Base-by-base conservation (phyloP, 371 early-diverging fungal species). In the Smittium culicis region DNA sequence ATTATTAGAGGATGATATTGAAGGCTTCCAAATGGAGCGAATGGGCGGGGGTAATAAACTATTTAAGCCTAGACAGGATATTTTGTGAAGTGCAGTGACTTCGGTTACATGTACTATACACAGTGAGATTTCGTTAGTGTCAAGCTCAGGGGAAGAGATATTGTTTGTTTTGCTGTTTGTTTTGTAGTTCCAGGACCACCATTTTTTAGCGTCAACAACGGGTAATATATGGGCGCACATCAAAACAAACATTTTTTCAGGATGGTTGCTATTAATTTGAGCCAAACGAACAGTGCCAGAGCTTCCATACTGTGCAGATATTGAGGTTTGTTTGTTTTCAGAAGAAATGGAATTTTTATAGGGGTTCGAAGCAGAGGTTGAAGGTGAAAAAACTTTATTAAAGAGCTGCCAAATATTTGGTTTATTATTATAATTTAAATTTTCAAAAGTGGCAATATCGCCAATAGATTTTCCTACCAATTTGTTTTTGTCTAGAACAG, bases 101-200 rank as follows among this genome's bases (percentile, higher is more conserved):
- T 76, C 77, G 57, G 77, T 73, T 32, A 76, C 72, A 34, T 76
- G 74, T 58, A 76, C 73, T 25, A 76, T 64, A 25, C 75, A 74
- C 66, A 76, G 68, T 58, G 31, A 29, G 17, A 25, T 24, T 34
- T 54, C 16, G 2, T 2, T 11, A 8, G 5, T 27, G 1, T 8
- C 1, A 45, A 11, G n/a, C 2, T 28, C 28, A 24, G 16, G n/a
- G 17, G 68, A 66, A 0, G 27, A n/a, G 61, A 66, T 31, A n/a
- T 61, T 55, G 20, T 28, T 27, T 35, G 20, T 31, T 24, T 28
- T 66, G 32, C 16, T 66, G 35, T 54, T 66, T 57, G 61, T 60
- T n/a, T 31, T 66, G 24, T 54, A 24, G 64, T 60, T 58, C 67
- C 61, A 58, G 31, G 28, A 27, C 61, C 67, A 66, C 67, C 61